Evolutionary conservation across 192 early-diverging fungal species (phyloP).

Genomic region (Dimargaris verticillata): DNA sequence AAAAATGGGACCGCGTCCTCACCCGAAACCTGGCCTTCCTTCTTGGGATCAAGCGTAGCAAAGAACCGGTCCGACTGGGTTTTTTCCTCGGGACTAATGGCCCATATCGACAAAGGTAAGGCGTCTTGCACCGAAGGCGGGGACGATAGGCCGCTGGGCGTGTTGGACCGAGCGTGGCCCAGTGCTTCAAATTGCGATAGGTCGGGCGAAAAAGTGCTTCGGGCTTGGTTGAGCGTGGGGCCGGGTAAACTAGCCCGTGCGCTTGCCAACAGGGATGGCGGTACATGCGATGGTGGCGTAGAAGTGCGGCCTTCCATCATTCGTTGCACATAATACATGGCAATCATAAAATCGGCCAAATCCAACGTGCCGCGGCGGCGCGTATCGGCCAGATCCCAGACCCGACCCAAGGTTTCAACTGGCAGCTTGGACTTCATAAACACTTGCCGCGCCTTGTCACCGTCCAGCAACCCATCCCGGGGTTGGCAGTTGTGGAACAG

Average conservation of each 20-base stretch:
- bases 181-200: conserved; percentile 20
- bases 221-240: conserved; percentile 13
- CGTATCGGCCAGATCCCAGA: conserved; percentile 78
- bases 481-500: conserved; percentile 43
- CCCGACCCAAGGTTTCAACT: conserved; percentile 50
- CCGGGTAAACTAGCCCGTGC: conserved; percentile 8
- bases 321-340: conserved; percentile 76
- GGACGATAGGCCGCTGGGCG: conserved; percentile 5
- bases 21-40: conserved; percentile 46
- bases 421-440: conserved; percentile 71
- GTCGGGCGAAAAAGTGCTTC: conserved; percentile 17
- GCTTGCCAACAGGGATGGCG: conserved; percentile 35
- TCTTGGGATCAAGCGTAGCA: conserved; percentile 45
- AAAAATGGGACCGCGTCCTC: conserved; percentile 64
- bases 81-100: conserved; percentile 54
- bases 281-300: conserved; percentile 50
- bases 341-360: conserved; percentile 71
- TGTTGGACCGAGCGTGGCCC: conserved; percentile 17
- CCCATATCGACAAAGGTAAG: conserved; percentile 37
- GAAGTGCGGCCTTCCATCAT: conserved; percentile 54
- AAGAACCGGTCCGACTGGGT: conserved; percentile 60
- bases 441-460: conserved; percentile 51
- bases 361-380: conserved; percentile 49
- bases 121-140: background rate
- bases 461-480: conserved; percentile 35